Evolutionary conservation across 305 asterid genomes (phyloP).

Genomic region (Solanum chacoense): DNA sequence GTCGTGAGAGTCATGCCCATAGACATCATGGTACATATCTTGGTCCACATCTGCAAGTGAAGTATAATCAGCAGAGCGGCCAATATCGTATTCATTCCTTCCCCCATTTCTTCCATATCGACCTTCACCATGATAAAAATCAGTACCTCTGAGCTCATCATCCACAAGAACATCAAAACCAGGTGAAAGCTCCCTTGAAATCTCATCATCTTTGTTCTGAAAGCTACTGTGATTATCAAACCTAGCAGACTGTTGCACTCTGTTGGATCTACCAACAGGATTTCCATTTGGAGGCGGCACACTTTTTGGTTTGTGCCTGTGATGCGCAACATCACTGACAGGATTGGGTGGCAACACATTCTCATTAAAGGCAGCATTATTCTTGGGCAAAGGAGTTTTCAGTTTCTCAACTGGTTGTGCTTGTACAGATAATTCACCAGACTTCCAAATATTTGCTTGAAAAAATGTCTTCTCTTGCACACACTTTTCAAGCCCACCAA

Average conservation of each 20-base stretch:
- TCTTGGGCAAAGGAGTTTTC: conserved; percentile 22
- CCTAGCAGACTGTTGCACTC: conserved; percentile 34
- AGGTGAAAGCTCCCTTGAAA: conserved; percentile 88
- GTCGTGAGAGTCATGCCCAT: conserved; percentile 35
- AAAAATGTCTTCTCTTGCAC: conserved; percentile 30
- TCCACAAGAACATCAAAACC: conserved; percentile 94
- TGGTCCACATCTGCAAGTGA: conserved; percentile 24
- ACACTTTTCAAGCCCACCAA: conserved; percentile 38
- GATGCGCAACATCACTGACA: conserved; percentile 17
- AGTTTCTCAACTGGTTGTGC: conserved; percentile 18
- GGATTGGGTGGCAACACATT: conserved; percentile 20
- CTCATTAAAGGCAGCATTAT: conserved; percentile 23
- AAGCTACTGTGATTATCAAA: conserved; percentile 39
- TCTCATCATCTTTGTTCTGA: conserved; percentile 54
- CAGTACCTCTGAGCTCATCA: conserved; percentile 62
- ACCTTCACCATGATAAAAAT: conserved; percentile 58
- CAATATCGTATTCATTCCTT: conserved; percentile 36
- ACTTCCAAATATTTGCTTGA: conserved; percentile 23
- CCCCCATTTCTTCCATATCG: conserved; percentile 48
- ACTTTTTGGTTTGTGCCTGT: conserved; percentile 20
- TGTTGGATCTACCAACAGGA: conserved; percentile 27
- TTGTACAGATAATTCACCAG: conserved; percentile 19
- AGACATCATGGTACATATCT: conserved; percentile 41
- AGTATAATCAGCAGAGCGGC: conserved; percentile 9
- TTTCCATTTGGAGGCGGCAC: conserved; percentile 29